Percentiles rank a stretch among this genome's conserved stretches.
Conservation (phyloP, 495 filamentous ascomycete species). For the Penicillium alfredii region DNA sequence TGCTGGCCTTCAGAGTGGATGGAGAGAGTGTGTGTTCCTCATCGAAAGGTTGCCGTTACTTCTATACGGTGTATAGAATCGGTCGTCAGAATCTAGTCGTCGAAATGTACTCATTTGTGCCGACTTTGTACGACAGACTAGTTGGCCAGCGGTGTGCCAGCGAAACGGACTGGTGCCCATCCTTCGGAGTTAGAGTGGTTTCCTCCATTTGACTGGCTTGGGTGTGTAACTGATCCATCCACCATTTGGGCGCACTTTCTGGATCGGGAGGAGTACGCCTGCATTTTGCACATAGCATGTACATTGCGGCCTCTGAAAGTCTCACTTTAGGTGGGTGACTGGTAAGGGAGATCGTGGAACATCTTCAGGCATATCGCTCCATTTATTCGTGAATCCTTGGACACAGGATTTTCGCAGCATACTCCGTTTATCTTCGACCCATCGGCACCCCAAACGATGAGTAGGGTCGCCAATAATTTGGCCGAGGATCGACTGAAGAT, state of each 20-base stretch:
- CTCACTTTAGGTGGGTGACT: background rate
- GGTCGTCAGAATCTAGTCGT: too few relatives aligned
- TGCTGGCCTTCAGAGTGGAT: too few relatives aligned
- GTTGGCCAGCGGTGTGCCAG: background rate
- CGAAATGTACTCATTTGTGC: too few relatives aligned
- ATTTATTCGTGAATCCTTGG: background rate
- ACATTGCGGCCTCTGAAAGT: background rate
- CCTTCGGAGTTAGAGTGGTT: too few relatives aligned
- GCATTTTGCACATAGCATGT: slow-evolving; percentile 1
- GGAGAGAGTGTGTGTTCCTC: too few relatives aligned
- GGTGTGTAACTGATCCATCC: background rate
- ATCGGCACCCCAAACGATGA: background rate
- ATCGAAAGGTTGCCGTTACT: too few relatives aligned
- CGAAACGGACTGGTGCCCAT: background rate
- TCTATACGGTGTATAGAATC: too few relatives aligned
- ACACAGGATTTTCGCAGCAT: background rate
- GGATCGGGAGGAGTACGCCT: slow-evolving; percentile 1
- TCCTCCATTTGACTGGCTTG: background rate
- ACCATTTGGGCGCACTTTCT: slow-evolving; percentile 1
- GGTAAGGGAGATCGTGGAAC: background rate
- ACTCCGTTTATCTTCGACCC: slow-evolving; percentile 2
- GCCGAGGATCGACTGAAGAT: slow-evolving; percentile 1
- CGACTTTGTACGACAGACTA: slow-evolving; percentile 1
- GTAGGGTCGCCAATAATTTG: slow-evolving; percentile 2
- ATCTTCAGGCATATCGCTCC: slow-evolving; percentile 2